Conservation (phyloP, 164 flowering plant genomes). For the Berberis vulgaris region DNA sequence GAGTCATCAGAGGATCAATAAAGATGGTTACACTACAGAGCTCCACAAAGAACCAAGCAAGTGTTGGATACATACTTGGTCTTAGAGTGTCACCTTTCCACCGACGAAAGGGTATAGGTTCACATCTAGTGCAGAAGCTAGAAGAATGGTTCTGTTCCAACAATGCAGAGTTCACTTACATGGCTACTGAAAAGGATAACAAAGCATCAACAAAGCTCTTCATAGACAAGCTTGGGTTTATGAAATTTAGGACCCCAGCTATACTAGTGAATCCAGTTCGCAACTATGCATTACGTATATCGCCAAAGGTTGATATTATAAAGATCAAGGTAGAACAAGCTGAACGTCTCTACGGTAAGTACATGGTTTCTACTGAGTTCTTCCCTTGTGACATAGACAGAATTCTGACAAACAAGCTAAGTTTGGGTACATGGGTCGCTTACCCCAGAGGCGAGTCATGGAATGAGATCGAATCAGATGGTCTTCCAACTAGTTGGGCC, state of each 20-base stretch:
- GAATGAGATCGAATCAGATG: slow-evolving; percentile 10
- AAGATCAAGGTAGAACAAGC: slow-evolving; percentile 44
- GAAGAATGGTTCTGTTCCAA: slow-evolving; percentile 58
- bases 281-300: slow-evolving; percentile 3
- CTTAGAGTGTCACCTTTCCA: slow-evolving; percentile 49
- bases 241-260: slow-evolving; percentile 39
- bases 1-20: slow-evolving; percentile 58
- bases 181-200: slow-evolving; percentile 74
- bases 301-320: slow-evolving; percentile 21
- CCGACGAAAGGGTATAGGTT: slow-evolving; percentile 46
- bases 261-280: slow-evolving; percentile 53
- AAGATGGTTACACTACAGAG: slow-evolving; percentile 30
- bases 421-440: slow-evolving; percentile 71
- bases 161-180: slow-evolving; percentile 49
- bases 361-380: slow-evolving; percentile 43
- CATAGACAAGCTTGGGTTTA: slow-evolving; percentile 32
- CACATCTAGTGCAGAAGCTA: slow-evolving; percentile 29
- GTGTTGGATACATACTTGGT: slow-evolving; percentile 57
- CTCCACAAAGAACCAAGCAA: slow-evolving; percentile 18
- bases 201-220: slow-evolving; percentile 54
- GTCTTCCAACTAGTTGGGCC: slow-evolving; percentile 43
- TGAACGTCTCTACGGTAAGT: slow-evolving; percentile 32
- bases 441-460: slow-evolving; percentile 21
- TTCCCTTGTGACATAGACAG: slow-evolving; percentile 51
- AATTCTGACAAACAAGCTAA: slow-evolving; percentile 39